Base-by-base conservation (phyloP, 352 stramenopile species). In the Pythium biforme region DNA sequence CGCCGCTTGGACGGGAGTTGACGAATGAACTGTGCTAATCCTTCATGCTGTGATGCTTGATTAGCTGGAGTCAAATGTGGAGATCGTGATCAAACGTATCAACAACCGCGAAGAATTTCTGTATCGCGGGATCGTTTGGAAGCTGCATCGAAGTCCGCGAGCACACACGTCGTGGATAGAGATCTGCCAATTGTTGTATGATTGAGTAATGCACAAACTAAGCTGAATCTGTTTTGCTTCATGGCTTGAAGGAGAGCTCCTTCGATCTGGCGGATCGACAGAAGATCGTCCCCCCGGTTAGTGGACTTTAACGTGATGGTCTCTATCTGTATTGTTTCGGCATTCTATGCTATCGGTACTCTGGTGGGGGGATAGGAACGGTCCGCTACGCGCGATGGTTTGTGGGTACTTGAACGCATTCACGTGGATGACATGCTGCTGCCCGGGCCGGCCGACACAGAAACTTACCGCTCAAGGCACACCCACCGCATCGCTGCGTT, bases 61-160 rank as follows among this genome's bases (percentile, higher is more conserved):
- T 7, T 50, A 92, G 83, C 69, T 90, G 12, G 76, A 77, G n/a
- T 64, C 73, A 34, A 88, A 86, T 48, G 29, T 92, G 23, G 75
- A 90, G 1, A 69, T 86, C 14, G 80, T 90, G 22, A 59, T 90
- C 48, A 75, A 72, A 12, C 73, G 77, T 2, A 66, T 92, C 25
- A 90, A 90, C 65, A 87, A 84, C 48, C 73, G 80, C 19, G 80
- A 90, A 39, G 78, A 89, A 41, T 77, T 92, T 29, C 57, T 92
- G 41, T 89, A 88, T 52, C 79, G 79, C 15, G 81, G 79, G 10
- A 76, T 92, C 37, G 61, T 85, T 37, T 92, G 77, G 77, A 80
- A 71, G 54, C 49, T 88, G 49, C 69, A 78, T 33, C 78, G 80
- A 57, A 71, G 60, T 26, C 68, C 69, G 43, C 76, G 77, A 23